Base-by-base conservation (phyloP, 2,329 filamentous ascomycete species). In the Cercospora berteroae region DNA sequence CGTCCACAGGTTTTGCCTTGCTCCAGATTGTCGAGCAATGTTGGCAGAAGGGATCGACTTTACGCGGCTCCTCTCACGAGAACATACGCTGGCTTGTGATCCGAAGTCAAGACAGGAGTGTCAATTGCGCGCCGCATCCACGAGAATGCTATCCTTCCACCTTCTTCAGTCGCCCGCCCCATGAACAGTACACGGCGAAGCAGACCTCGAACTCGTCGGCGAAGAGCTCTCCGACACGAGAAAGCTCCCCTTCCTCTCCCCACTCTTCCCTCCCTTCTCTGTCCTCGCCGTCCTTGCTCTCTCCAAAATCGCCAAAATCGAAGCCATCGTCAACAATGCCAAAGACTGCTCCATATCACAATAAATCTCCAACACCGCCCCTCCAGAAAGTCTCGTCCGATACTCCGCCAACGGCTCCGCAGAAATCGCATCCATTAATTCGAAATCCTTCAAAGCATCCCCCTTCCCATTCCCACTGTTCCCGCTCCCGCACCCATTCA, bases 291-390 rank as follows among this genome's bases (percentile, higher is more conserved):
- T 31, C 55, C 31, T 2, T 13, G 3, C 27, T 39, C 31, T 12
- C 44, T 58, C 61, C 23, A 56, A 5, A 12, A 58, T 57, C 9
- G 61, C 50, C 33, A 64, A 29, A 20, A 64, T 58, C 23, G 61
- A 64, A 23, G 61, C 61, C 52, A 64, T 27, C 6, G 52, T 36
- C 20, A 64, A 52, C 16, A 64, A 20, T 48, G 31, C 61, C 27
- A 58, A 31, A 3, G 61, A 56, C n/a, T 64, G 20, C 18, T 42
- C 61, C 20, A 64, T 56, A 23, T 44, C 20, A 20, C 29, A 27
- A 29, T 57, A 58, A n/a, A 64, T 18, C 13, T 44, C 13, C 12
- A 64, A 16, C 10, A 36, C 29, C 12, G 50, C 52, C 2, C 61
- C 52, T 12, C 31, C 33, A 7, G 50, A 42, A 9, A 10, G 13